phyloP scores from a whole-genome alignment of 1,284 basidiomycete genomes.

The Paramarasmius palmivorus region DNA sequence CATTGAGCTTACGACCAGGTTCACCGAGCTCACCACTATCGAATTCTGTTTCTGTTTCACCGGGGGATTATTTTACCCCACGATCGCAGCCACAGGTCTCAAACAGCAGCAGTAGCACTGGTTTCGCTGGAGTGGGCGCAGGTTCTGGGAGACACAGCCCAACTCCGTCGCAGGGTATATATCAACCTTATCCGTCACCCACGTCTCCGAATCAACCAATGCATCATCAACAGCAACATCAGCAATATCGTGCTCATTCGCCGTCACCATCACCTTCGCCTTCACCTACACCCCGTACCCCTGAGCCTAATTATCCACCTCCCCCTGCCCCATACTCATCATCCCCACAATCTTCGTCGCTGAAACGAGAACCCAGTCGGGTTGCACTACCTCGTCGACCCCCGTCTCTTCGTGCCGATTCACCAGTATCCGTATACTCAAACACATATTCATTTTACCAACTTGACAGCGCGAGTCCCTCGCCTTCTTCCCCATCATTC shows the following conservation, averaged over 20 bases:
- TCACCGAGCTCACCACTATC: no score
- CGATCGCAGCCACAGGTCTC: no score
- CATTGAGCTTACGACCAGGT: no score
- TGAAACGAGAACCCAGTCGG: background rate
- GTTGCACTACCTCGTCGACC: constrained; percentile 9
- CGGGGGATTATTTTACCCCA: no score
- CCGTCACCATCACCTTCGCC: constrained; percentile 8
- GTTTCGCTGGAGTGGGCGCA: no score
- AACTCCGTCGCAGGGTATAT: no score
- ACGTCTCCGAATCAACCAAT: background rate
- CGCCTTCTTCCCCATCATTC: constrained; percentile 24
- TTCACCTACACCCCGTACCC: constrained; percentile 9
- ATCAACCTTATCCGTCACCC: constrained; percentile 2
- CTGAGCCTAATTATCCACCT: background rate
- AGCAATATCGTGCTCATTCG: constrained; percentile 1
- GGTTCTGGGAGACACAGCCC: no score
- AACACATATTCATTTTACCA: constrained; percentile 63
- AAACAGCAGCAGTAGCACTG: no score
- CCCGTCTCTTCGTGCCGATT: constrained; percentile 34
- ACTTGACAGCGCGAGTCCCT: constrained; percentile 47
- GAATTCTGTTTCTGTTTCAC: no score
- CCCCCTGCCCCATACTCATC: constrained; percentile 10
- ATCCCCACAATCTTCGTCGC: constrained; percentile 18
- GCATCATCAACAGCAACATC: no score
- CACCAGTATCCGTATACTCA: constrained; percentile 59